phyloP scores from a whole-genome alignment of 1,284 basidiomycete species.

The Amylostereum chailletii region DNA sequence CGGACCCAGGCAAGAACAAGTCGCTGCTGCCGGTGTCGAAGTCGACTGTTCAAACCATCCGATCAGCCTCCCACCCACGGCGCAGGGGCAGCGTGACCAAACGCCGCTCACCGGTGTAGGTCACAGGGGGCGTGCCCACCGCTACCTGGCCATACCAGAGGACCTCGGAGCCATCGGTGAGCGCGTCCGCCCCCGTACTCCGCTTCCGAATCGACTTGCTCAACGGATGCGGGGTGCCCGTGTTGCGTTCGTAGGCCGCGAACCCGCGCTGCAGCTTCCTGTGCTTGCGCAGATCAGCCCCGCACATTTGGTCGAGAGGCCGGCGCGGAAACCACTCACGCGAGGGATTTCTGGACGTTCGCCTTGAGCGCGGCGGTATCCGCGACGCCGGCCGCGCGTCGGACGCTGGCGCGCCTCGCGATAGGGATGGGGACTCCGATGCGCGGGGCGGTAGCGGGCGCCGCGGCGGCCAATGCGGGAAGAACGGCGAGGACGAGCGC shows the following conservation, averaged over 20 bases:
- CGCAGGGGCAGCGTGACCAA: too few relatives aligned
- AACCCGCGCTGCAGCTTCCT: slow-evolving; percentile 8
- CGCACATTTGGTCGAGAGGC: too few relatives aligned
- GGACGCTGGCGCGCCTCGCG: background rate
- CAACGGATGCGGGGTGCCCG: slow-evolving; percentile 9
- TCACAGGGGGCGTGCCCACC: slow-evolving; percentile 18
- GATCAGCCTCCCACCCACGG: too few relatives aligned
- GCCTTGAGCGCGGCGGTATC: background rate
- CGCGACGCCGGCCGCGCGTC: background rate
- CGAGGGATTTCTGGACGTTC: background rate
- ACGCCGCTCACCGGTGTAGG: slow-evolving; percentile 14
- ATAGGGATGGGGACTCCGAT: background rate
- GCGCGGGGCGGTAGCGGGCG: slow-evolving; percentile 7
- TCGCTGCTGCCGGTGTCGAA: slow-evolving; percentile 17
- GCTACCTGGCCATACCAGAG: slow-evolving; percentile 20
- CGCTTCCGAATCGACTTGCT: slow-evolving; percentile 5
- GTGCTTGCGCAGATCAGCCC: too few relatives aligned
- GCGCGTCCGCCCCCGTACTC: slow-evolving; percentile 7
- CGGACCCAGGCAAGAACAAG: slow-evolving; percentile 13
- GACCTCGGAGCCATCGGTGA: slow-evolving; percentile 10
- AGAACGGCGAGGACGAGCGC: slow-evolving; percentile 8
- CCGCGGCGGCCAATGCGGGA: slow-evolving; percentile 2
- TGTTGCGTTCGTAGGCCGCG: slow-evolving; percentile 11
- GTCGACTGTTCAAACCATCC: slow-evolving; percentile 9
- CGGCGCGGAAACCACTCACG: too few relatives aligned